Evolutionary conservation across 1,284 basidiomycete genomes (phyloP).

Genomic region (Papiliotrema terrestris): DNA sequence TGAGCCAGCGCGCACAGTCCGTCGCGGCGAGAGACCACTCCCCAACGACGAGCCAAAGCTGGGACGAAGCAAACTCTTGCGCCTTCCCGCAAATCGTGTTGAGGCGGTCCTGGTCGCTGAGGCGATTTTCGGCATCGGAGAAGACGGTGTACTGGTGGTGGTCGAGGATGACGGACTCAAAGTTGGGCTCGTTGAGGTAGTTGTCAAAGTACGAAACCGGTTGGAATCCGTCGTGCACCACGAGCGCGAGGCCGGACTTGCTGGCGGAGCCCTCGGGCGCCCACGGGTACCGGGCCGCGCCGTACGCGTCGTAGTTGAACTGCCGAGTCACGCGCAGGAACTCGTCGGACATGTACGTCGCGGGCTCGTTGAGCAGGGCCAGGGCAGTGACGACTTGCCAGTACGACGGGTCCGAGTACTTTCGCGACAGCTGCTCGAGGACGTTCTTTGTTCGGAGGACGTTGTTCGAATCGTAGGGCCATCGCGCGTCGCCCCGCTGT

Average conservation of each 20-base stretch:
- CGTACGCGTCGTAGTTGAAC: constrained; percentile 60
- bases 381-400: constrained; percentile 60
- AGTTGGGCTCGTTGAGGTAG: constrained; percentile 59
- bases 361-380: constrained; percentile 63
- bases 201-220: constrained; percentile 68
- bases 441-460: constrained; percentile 51
- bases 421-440: constrained; percentile 22
- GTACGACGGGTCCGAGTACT: constrained; percentile 48
- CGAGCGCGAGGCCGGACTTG: constrained; percentile 49
- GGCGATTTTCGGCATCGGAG: constrained; percentile 53
- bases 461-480: constrained; percentile 51
- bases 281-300: constrained; percentile 70
- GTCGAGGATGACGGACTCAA: constrained; percentile 71
- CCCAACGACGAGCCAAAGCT: constrained; percentile 71
- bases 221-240: constrained; percentile 85
- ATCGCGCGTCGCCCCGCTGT: constrained; percentile 61
- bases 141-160: constrained; percentile 80
- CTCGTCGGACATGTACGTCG: constrained; percentile 61
- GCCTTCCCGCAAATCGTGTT: constrained; percentile 55
- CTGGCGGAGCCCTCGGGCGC: constrained; percentile 46
- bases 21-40: constrained; percentile 73
- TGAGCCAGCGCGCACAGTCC: constrained; percentile 80
- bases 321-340: constrained; percentile 61
- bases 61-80: constrained; percentile 54
- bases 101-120: neutral